A percentile compares a stretch with the other conserved stretches of the same genome.
phyloP scores from a whole-genome alignment of 2,329 filamentous ascomycete genomes.

The Apiospora arundinis region DNA sequence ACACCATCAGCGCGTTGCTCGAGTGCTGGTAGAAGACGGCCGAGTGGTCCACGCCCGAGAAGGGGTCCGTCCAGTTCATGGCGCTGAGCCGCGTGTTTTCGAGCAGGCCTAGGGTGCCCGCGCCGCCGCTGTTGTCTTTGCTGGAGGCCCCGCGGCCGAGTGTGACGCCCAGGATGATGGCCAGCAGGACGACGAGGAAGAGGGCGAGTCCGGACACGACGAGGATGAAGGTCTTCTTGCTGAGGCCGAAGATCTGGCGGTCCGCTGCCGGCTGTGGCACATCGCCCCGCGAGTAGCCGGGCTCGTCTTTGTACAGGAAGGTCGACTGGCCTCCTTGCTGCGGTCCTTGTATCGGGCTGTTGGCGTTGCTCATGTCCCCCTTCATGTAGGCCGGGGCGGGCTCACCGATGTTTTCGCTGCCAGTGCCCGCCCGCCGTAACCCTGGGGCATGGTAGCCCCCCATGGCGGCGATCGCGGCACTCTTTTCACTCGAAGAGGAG shows the following conservation, averaged over 20 bases:
- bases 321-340: neutral
- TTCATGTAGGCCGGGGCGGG: conserved; percentile 20
- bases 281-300: neutral
- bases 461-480: neutral
- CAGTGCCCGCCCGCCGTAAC: conserved; percentile 2
- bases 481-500: neutral
- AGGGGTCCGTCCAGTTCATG: conserved; percentile 27
- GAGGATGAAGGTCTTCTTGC: conserved; percentile 14
- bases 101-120: conserved; percentile 15
- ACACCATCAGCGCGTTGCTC: conserved; percentile 25
- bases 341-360: neutral
- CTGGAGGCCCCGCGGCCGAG: neutral
- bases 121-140: neutral
- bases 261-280: neutral
- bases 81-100: conserved; percentile 22
- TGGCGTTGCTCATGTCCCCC: neutral
- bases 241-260: conserved; percentile 7
- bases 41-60: conserved; percentile 21
- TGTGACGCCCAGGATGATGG: conserved; percentile 19
- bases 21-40: conserved; percentile 28
- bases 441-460: neutral
- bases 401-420: neutral
- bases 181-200: conserved; percentile 8
- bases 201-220: conserved; percentile 13
- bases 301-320: conserved; percentile 4